Base-by-base conservation (phyloP, 2,329 filamentous ascomycete species). In the Pseudocercospora vitis region DNA sequence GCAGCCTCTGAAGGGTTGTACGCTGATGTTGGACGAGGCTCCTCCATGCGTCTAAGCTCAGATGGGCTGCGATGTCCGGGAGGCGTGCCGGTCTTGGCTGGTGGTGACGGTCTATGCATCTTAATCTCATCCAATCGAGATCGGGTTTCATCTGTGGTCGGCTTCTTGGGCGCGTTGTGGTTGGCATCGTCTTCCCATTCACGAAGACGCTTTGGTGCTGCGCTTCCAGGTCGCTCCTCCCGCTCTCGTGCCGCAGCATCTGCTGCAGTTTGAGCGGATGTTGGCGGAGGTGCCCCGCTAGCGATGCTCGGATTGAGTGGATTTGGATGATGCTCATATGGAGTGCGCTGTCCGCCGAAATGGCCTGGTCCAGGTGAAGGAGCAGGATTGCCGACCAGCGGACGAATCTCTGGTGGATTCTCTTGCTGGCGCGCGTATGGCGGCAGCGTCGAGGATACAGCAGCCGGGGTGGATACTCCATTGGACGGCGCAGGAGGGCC, bases 1-100 rank as follows among this genome's bases (percentile, higher is more conserved):
- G 91, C 91, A 50, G 90, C 89, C 71, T 96, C 91, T 0, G 91
- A 96, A 3, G 92, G 91, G 70, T 96, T 89, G 66, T 96, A 96
- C 51, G 81, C 85, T 49, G 66, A 65, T 7, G 59, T 81, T 51
- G 88, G 85, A 48, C 88, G 87, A 63, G 87, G 81, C 8, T 74
- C 74, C 44, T 87, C 84, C 52, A 79, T 73, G 29, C 84, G 81
- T 23, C 83, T 81, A 53, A 78, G 74, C 51, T 87, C 84, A 0
- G 87, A 89, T 7, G 90, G 91, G 68, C 87, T 89, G 52, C 89
- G 88, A 51, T 88, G 87, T 29, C 40, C 40, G 60, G 90, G 88
- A 7, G 90, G 89, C 3, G 77, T 76, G 26, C 62, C 73, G 48
- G 75, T 71, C 57, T 74, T 85, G 45, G 75, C 66, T 7, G 71